These are phyloP conservation scores for Trichomonas vaginalis DNA, from an alignment of 208 protist species.

Conservation along the genomic window DNA sequence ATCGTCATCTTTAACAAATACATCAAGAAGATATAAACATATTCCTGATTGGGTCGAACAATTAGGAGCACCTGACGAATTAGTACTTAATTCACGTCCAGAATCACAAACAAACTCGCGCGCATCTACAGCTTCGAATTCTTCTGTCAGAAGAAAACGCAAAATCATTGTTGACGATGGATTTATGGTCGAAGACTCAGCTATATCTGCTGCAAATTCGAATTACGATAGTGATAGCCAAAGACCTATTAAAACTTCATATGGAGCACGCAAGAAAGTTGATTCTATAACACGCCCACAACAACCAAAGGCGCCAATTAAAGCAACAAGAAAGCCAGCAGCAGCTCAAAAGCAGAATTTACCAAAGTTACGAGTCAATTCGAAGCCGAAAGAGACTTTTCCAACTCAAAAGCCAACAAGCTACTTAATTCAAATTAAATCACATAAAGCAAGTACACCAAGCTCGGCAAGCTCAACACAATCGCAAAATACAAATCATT, in stretches of 20 bases:
- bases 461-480: background rate
- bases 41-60: background rate
- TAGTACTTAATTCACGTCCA: background rate
- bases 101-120: background rate
- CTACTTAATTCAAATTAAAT: too few species aligned
- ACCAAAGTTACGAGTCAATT: background rate
- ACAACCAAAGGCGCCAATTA: background rate
- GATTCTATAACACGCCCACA: background rate
- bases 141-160: background rate
- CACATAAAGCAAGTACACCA: background rate
- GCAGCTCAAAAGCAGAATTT: background rate
- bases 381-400: too few species aligned
- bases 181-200: background rate
- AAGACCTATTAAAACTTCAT: background rate
- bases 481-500: background rate
- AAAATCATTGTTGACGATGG: background rate
- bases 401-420: too few species aligned
- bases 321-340: background rate
- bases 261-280: background rate
- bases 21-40: background rate
- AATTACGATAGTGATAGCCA: background rate
- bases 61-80: background rate
- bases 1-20: background rate
- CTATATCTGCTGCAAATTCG: background rate
- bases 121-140: background rate